Evolutionary conservation across 2,329 filamentous ascomycete genomes (phyloP).

Genomic region (Bisporella sp.): DNA sequence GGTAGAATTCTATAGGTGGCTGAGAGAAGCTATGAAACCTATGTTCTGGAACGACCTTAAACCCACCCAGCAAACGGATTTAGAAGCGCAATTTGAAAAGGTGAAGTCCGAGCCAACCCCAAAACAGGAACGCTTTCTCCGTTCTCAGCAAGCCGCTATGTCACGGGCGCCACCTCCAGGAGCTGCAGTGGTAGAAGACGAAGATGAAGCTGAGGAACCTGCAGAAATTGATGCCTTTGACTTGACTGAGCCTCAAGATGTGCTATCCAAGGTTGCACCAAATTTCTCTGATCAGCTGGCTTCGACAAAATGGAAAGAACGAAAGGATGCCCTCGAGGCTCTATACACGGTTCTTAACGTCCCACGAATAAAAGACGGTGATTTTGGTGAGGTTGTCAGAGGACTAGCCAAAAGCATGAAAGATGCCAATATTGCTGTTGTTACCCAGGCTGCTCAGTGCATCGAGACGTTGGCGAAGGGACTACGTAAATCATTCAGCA

Average conservation of each 20-base stretch:
- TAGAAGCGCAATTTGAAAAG: conserved; percentile 91
- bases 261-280: conserved; percentile 71
- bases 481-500: conserved; percentile 68
- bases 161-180: conserved; percentile 59
- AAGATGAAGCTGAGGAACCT: conserved; percentile 47
- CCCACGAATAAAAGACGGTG: conserved; percentile 84
- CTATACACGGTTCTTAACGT: conserved; percentile 72
- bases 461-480: conserved; percentile 86
- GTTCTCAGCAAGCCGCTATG: conserved; percentile 80
- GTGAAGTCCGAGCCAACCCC: conserved; percentile 80
- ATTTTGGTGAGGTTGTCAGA: conserved; percentile 77
- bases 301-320: conserved; percentile 96
- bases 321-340: conserved; percentile 87
- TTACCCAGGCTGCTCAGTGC: conserved; percentile 87
- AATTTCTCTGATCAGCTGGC: conserved; percentile 77
- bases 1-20: conserved; percentile 93
- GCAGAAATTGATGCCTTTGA: conserved; percentile 76
- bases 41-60: conserved; percentile 97
- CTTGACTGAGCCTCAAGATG: conserved; percentile 79
- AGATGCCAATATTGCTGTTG: conserved; percentile 93
- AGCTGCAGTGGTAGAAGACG: conserved; percentile 51
- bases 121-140: conserved; percentile 83
- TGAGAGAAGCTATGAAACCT: conserved; percentile 95
- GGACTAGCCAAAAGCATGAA: conserved; percentile 96
- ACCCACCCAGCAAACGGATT: conserved; percentile 86